Evolutionary conservation across 805 yeast genomes (phyloP).

Genomic region (Cyberlindnera subsufficiens): DNA sequence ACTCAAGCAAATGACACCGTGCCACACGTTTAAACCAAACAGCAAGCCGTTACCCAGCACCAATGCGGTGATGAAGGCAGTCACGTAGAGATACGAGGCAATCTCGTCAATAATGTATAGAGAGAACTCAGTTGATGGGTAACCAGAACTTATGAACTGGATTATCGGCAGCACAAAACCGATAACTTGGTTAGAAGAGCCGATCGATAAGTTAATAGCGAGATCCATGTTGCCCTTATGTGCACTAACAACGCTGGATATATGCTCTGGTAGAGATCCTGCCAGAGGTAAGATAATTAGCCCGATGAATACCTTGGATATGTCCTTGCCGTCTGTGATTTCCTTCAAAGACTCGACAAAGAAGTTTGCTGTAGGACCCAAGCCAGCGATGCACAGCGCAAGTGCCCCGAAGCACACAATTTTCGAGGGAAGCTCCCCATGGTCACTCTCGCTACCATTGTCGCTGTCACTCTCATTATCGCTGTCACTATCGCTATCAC

Average conservation of each 20-base stretch:
- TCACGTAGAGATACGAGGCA: constrained; percentile 10
- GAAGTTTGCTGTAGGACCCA: constrained; percentile 19
- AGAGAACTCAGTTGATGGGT: constrained; percentile 15
- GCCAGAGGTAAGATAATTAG: constrained; percentile 20
- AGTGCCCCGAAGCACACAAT: constrained; percentile 19
- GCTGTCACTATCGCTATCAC: constrained; percentile 4
- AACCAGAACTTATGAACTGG: constrained; percentile 18
- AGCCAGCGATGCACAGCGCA: constrained; percentile 17
- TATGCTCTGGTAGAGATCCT: constrained; percentile 21
- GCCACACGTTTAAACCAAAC: constrained; percentile 12
- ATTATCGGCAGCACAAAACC: constrained; percentile 21
- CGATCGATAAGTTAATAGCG: constrained; percentile 16
- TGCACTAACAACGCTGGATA: constrained; percentile 17
- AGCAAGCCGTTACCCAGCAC: constrained; percentile 10
- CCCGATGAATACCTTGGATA: constrained; percentile 20
- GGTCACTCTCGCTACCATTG: background rate
- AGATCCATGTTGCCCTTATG: constrained; percentile 19
- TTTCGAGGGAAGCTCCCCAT: constrained; percentile 9
- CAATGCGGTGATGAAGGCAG: constrained; percentile 8
- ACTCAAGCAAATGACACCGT: constrained; percentile 10
- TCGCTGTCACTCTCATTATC: background rate
- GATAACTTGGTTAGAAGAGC: constrained; percentile 18
- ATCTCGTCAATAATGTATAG: constrained; percentile 16
- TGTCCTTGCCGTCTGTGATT: constrained; percentile 16
- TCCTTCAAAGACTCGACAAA: constrained; percentile 19